Base-by-base conservation (phyloP, 805 yeast species). In the Candida tibetensis region DNA sequence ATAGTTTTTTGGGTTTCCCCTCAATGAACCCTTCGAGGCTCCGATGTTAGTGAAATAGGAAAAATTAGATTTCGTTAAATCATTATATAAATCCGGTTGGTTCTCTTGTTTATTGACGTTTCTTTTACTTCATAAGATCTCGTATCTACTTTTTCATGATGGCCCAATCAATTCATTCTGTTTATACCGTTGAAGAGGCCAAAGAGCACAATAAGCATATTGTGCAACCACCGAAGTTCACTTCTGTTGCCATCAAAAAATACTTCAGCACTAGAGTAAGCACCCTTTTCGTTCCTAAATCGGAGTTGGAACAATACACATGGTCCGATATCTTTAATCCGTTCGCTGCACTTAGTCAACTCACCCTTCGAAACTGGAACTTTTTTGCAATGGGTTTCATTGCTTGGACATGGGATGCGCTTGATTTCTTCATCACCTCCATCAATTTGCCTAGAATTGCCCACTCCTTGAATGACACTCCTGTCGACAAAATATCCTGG, bases 381-480 rank as follows among this genome's bases (percentile, higher is more conserved):
- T 75, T 70, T 58, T 77, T 78, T 49, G 27, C 60, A 14, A 58
- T 75, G 30, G 85, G 82, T 0, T 76, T 77, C 46, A 49, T 60
- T 37, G 78, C 76, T 15, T 80, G 85, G 85, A 67, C 82, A 2
- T 75, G 79, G 75, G 85, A 79, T 60, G 79, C 85, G 3, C 71
- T 79, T 51, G 85, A 79, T 57, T 80, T 75, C 53, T 80, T 81
- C 47, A 65, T 76, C 8, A 77, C 77, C 10, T 74, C 81, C 5
- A 57, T 79, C 26, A 76, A 77, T 49, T 76, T 72, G 5, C 27
- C 71, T 0, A 57, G 50, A 10, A 62, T 80, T 40, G 82, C 85
- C 12, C 36, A 52, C 5, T 64, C 64, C 38, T 67, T 80, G 28
- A n/a, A n/a, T n/a, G 66, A 62, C 30, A 64, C 55, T 15, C 42